Percentiles rank a stretch among this genome's conserved stretches.
Conservation (phyloP, 768 basidiomycete species). For the Lactarius akahatsu region DNA sequence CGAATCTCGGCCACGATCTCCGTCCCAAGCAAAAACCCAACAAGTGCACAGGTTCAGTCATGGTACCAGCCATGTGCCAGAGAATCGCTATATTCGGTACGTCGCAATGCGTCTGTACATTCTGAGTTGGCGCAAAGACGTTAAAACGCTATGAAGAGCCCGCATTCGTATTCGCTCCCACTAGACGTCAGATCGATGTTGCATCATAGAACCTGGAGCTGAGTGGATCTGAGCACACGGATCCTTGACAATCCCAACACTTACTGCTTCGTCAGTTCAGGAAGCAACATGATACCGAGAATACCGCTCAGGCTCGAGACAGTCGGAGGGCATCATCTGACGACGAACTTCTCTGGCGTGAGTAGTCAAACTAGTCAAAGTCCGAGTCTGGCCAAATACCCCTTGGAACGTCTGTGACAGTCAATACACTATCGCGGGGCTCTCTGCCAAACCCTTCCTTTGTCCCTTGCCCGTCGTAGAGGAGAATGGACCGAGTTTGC, state of each 20-base stretch:
- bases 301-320: background rate
- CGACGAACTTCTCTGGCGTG: background rate
- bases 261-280: background rate
- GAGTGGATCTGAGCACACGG: background rate
- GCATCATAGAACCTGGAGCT: background rate
- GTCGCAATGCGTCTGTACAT: background rate
- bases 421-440: background rate
- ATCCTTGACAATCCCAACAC: background rate
- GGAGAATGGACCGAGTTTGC: background rate
- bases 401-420: background rate
- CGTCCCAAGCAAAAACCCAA: background rate
- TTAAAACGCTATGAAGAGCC: background rate
- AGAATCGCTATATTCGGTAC: background rate
- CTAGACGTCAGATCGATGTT: background rate
- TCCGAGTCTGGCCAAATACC: background rate
- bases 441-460: background rate
- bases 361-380: background rate
- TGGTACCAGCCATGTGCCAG: background rate
- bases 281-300: background rate
- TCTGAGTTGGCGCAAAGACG: slow-evolving; percentile 3
- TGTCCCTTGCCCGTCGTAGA: background rate
- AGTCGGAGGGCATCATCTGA: background rate
- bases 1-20: background rate
- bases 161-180: background rate
- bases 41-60: background rate